Conservation (phyloP, 1,284 basidiomycete genomes). For the Leccinum subatratum region DNA sequence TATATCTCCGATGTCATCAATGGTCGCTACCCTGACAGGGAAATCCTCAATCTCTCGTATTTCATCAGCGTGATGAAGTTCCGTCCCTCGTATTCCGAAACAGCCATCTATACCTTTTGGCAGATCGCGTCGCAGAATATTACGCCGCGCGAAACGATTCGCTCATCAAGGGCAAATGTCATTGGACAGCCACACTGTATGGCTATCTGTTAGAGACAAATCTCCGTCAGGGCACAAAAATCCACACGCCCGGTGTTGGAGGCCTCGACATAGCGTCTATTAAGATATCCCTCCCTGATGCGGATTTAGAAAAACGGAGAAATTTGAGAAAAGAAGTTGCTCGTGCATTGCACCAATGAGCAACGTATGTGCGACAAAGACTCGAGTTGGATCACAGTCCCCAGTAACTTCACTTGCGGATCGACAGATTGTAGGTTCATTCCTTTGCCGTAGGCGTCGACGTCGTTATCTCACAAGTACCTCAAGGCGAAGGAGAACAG, state of each 20-base stretch:
- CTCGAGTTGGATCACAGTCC: conserved; percentile 96
- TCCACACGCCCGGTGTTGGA: conserved; percentile 95
- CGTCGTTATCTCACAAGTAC: conserved; percentile 30
- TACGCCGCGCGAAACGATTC: conserved; percentile 81
- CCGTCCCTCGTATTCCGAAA: conserved; percentile 93
- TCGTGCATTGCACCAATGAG: conserved; percentile 98
- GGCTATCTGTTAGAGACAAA: conserved; percentile 94
- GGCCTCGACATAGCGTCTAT: conserved; percentile 71
- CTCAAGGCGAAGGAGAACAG: conserved; percentile 87
- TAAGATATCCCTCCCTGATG: conserved; percentile 91
- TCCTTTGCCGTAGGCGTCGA: conserved; percentile 43
- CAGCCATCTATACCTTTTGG: conserved; percentile 91
- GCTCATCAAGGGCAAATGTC: conserved; percentile 77
- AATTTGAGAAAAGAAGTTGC: conserved; percentile 88
- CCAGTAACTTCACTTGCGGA: conserved; percentile 84
- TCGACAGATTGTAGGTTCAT: conserved; percentile 50
- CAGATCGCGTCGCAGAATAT: conserved; percentile 92
- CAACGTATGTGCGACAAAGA: conserved; percentile 99
- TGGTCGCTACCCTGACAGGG: conserved; percentile 95
- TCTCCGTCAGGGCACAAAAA: conserved; percentile 71
- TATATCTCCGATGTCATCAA: conserved; percentile 98
- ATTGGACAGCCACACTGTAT: conserved; percentile 89
- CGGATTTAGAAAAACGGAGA: conserved; percentile 87
- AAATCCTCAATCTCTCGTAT: conserved; percentile 90
- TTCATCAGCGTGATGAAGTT: conserved; percentile 99